Evolutionary conservation across 164 flowering plant species (phyloP), one percentile per base, ranked within the genome.

Genomic region (Dillenia suffruticosa): DNA sequence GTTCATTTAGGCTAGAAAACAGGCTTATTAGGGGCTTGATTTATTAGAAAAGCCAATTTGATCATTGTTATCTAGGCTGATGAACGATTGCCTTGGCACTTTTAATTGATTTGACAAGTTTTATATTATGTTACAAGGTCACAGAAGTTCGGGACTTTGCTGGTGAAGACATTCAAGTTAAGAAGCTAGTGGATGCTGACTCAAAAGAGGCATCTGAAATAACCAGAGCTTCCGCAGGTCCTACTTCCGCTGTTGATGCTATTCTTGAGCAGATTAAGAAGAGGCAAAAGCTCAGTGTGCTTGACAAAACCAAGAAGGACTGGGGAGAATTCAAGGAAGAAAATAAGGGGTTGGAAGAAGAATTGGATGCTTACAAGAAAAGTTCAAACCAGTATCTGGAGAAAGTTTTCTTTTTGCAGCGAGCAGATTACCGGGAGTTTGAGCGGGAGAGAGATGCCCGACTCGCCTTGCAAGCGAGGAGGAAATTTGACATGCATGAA

Each of bases 291-390:
- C 90, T 95, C 4, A 95, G 96, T 68, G 97, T 95, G 26, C 88
- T 95, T 9, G 97, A 92, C 76, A 95, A 95, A 84, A 91, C 97
- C 0, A 95, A 87, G 62, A 88, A 85, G 79, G 99, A 95, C 54
- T 95, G 97, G 97, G 97, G 98, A 11, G 97, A 90, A 66, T 95
- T 72, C 71, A 95, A 95, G 73, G 97, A 81, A 17, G 96, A 91
- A 40, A 86, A 84, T 62, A 84, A 78, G 63, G 87, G 90, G 14
- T 15, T 92, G 58, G 99, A 95, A 63, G 97, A 92, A 3, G 95
- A 95, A 78, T 68, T 95, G 56, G 99, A 92, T 70, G 88, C 88
- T 40, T 95, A 92, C 72, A 95, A 90, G 78, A 95, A 92, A 77
- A 95, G 99, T 70, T 90, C 97, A 52, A 85, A 92, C 67, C 93